These are phyloP conservation scores for Puya raimondii DNA, from an alignment of 176 grass and related monocot species.

Conservation along the genomic window DNA sequence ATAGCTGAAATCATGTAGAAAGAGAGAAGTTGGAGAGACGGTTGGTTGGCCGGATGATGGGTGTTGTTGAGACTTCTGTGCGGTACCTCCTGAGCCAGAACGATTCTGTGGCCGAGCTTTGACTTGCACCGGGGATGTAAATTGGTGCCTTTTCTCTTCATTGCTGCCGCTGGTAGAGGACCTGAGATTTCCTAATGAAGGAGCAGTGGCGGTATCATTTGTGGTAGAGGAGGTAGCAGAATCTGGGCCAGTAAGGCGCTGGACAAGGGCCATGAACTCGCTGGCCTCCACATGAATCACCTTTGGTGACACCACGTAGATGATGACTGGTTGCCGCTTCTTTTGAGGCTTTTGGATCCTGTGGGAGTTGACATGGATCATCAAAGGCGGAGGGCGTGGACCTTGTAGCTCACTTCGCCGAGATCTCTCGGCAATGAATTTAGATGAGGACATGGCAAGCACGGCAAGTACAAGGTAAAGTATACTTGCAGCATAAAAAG, in stretches of 20 bases:
- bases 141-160: constrained; percentile 9
- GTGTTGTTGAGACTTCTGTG: too few relatives aligned
- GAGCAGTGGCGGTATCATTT: neutral
- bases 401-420: constrained; percentile 22
- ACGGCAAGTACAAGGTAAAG: neutral
- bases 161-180: neutral
- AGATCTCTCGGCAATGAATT: neutral
- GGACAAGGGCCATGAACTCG: constrained; percentile 82
- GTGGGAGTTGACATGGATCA: constrained; percentile 43
- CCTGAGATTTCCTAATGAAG: neutral
- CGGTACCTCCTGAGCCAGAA: neutral
- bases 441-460: neutral
- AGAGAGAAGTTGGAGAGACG: neutral
- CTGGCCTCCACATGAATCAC: constrained; percentile 79
- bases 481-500: too few relatives aligned
- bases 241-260: constrained; percentile 72
- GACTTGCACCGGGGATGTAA: constrained; percentile 43
- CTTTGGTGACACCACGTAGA: constrained; percentile 85
- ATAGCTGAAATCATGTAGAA: neutral
- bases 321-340: constrained; percentile 61
- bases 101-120: constrained; percentile 52
- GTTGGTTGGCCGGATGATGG: neutral
- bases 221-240: constrained; percentile 10
- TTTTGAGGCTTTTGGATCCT: constrained; percentile 44
- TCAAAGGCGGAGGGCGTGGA: constrained; percentile 24